These are phyloP conservation scores for Cystobasidium sp. DNA, from an alignment of 1,284 basidiomycete species.

Conservation along the genomic window DNA sequence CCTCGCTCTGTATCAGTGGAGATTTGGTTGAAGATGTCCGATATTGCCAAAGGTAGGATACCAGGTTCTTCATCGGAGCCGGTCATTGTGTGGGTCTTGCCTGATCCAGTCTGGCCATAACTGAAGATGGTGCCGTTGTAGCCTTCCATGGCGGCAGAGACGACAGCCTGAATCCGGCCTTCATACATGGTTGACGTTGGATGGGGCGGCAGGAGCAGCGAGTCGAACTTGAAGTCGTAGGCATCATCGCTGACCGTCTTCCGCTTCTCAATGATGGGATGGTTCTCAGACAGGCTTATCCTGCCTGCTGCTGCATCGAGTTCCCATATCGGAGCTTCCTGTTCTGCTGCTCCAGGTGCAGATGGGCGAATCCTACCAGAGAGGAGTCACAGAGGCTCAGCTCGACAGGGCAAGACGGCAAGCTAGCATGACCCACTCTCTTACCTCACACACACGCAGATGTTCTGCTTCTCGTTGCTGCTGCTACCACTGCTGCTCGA, in stretches of 20 bases:
- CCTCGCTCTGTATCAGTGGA: conserved; percentile 54
- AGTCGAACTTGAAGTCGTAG: conserved; percentile 43
- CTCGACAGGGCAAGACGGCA: neutral
- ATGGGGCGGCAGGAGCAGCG: conserved; percentile 40
- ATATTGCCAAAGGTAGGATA: conserved; percentile 63
- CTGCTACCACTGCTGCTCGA: conserved; percentile 1
- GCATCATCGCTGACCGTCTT: conserved; percentile 29
- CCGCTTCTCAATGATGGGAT: conserved; percentile 40
- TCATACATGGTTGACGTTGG: conserved; percentile 59
- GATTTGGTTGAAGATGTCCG: conserved; percentile 62
- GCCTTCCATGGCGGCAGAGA: conserved; percentile 63
- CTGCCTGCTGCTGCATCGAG: conserved; percentile 23
- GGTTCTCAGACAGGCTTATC: conserved; percentile 39
- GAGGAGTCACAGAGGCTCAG: neutral
- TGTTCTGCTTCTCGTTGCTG: conserved; percentile 42
- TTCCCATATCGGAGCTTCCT: conserved; percentile 40
- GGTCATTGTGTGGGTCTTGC: conserved; percentile 61
- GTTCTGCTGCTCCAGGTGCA: conserved; percentile 26
- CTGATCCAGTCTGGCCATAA: conserved; percentile 60
- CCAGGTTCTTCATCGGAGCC: conserved; percentile 57
- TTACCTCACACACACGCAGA: conserved; percentile 43
- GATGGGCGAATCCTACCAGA: conserved; percentile 32
- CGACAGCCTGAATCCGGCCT: conserved; percentile 61
- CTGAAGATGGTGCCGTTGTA: conserved; percentile 61
- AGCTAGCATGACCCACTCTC: neutral